phyloP scores from a whole-genome alignment of 805 yeast species.

The Sungouiella thailandica region DNA sequence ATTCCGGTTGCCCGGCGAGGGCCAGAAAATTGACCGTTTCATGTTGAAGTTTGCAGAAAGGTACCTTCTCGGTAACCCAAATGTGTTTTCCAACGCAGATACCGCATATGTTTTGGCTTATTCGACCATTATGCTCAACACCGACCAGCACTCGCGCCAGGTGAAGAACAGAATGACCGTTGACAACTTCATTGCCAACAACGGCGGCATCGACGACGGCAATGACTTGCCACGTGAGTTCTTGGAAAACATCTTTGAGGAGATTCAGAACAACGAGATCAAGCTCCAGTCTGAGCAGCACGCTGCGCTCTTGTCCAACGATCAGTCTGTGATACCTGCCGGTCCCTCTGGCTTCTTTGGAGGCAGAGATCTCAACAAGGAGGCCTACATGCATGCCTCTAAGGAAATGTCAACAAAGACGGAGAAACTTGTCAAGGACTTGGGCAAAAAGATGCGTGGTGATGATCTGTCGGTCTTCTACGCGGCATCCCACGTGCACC shows the following conservation, averaged over 20 bases:
- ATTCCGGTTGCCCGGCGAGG: conserved; percentile 95
- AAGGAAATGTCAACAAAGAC: conserved; percentile 87
- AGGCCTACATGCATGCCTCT: conserved; percentile 89
- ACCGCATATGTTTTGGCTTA: conserved; percentile 90
- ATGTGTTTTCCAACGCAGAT: conserved; percentile 85
- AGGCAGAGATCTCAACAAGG: conserved; percentile 63
- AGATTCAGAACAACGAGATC: conserved; percentile 80
- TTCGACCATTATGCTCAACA: conserved; percentile 87
- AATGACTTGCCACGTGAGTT: conserved; percentile 74
- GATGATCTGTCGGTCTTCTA: conserved; percentile 52
- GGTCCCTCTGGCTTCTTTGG: conserved; percentile 52
- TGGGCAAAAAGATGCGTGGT: conserved; percentile 45
- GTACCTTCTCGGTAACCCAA: conserved; percentile 82
- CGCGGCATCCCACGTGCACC: conserved; percentile 82
- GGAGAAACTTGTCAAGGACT: conserved; percentile 68
- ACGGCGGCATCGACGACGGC: conserved; percentile 90
- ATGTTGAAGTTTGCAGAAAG: conserved; percentile 97
- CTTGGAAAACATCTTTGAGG: conserved; percentile 64
- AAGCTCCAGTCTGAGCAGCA: conserved; percentile 91
- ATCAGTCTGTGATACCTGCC: conserved; percentile 27
- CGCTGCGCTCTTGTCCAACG: conserved; percentile 77
- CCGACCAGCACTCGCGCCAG: conserved; percentile 88
- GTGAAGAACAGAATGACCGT: conserved; percentile 82
- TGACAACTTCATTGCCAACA: conserved; percentile 82
- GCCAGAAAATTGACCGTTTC: conserved; percentile 93